Evolutionary conservation across 1,284 basidiomycete species (phyloP), one percentile per base, ranked within the genome.

Genomic region (Afroboletus lepidellus): DNA sequence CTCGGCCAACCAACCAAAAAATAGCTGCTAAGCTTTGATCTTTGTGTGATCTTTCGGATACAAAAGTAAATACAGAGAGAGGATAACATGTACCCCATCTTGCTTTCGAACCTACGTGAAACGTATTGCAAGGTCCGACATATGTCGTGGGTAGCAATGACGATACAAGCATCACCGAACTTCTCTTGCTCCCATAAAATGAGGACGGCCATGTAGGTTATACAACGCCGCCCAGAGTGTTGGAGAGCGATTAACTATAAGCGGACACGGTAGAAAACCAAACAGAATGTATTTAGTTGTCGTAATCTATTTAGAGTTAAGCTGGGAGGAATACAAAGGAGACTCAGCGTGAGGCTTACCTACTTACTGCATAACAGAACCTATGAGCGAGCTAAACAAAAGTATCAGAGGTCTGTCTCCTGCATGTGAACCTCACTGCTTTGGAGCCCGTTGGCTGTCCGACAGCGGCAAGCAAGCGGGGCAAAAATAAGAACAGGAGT

Each of bases 201-300:
- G 86, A 90, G 87, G 81, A 84, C 84, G 79, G 74, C 75, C 85
- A 85, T 83, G 83, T 89, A 65, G 65, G 57, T 64, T 61, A 53
- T 50, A 65, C 57, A 76, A 84, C 87, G 85, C 79, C 81, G 83
- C 80, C 86, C 89, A 91, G 89, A 92, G 89, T 92, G 89, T 91
- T 77, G 77, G 77, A 79, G 87, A 90, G 88, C 88, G 38, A 50
- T 16, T 3, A 30, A 32, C 23, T 18, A 13, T 29, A 20, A 45
- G 44, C 15, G 29, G 38, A 41, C 25, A 43, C 20, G 13, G 41
- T 6, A 37, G 25, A 41, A 18, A 42, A n/a, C 24, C 8, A 39
- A 41, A 34, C 1, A 43, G 13, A 25, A 54, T 48, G 12, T 48
- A 55, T 53, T 63, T 36, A 7, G 12, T 50, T 45, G 18, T 9